Percentiles rank a stretch among this genome's conserved stretches.
Conservation (phyloP, 441 rosid species). For the Theobroma grandiflorum region DNA sequence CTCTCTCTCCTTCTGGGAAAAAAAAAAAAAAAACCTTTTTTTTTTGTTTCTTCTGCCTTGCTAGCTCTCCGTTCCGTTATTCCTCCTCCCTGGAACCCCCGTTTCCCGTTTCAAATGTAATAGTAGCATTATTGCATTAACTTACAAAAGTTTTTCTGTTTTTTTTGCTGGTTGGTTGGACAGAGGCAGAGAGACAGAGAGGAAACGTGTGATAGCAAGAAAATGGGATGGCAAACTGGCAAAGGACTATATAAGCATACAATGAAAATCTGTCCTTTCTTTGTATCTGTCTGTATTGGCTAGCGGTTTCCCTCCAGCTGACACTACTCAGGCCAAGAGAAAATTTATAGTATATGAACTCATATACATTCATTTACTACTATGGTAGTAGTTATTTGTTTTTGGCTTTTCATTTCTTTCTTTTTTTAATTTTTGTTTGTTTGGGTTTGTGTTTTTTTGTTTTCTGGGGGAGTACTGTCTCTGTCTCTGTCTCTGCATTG, state of each 20-base stretch:
- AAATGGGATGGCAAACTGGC: conserved; percentile 13
- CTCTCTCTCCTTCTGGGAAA: conserved; percentile 1
- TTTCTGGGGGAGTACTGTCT: neutral
- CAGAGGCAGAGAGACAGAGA: conserved; percentile 19
- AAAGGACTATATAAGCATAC: neutral
- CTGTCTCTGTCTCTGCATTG: conserved; percentile 24
- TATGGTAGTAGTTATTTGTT: neutral
- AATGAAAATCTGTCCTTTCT: neutral
- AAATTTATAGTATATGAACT: no score
- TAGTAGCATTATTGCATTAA: neutral
- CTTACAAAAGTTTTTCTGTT: neutral
- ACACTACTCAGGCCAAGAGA: conserved; percentile 26
- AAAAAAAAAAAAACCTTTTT: neutral
- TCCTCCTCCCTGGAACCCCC: neutral
- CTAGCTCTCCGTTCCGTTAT: conserved; percentile 16
- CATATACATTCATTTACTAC: neutral
- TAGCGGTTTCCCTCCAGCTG: conserved; percentile 66
- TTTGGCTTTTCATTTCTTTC: neutral
- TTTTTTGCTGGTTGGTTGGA: neutral
- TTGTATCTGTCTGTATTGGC: conserved; percentile 37
- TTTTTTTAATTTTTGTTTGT: no score
- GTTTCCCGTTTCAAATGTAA: conserved; percentile 1
- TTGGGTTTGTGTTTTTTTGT: conserved; percentile 4
- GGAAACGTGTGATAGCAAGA: conserved; percentile 16
- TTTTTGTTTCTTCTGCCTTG: neutral